Evolutionary conservation across 192 early-diverging fungal species (phyloP), one percentile per base, ranked within the genome.

Genomic region (Kickxella alabastrina): DNA sequence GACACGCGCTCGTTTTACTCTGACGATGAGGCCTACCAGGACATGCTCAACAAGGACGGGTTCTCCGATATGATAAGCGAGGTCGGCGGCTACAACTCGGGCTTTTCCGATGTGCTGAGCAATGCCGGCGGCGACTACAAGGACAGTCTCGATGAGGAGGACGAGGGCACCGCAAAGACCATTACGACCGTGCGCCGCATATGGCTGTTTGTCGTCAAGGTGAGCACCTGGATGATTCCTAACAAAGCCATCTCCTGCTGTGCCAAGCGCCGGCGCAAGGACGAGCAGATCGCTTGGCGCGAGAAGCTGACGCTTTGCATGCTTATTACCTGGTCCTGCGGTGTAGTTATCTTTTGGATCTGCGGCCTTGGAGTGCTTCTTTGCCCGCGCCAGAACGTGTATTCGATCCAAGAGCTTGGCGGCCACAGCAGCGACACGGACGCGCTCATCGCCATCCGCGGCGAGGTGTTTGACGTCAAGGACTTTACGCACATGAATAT

Each of bases 221-320:
- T 73, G 17, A 49, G 58, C 52, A 70, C 73, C 28, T 68, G 65
- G 65, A 68, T 91, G 87, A 79, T 97, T 34, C 94, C 94, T 4
- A 65, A 72, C 8, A 66, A 57, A 17, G 77, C 65, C 37, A 63
- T 97, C 34, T 34, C 50, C 3, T 80, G 76, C 56, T 86, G 87
- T 57, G 90, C 86, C 32, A 68, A 82, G 36, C 89, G 92, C 80
- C 78, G 82, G 36, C 79, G 82, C 38, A 79, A 78, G 39, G 87
- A 90, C 57, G 80, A 91, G 43, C 88, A 85, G 38, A 79, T 87
- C 67, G 95, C 95, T 1, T 98, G 95, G 95, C 83, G 95, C 49
- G 95, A 98, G 64, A 96, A 98, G 65, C 79, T 93, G 10, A 88
- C 95, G 2, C 76, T 98, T 8, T 92, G 90, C 55, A 54, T 88